Evolutionary conservation across 2,329 filamentous ascomycete species (phyloP).

Genomic region (Aspergillus sergii): DNA sequence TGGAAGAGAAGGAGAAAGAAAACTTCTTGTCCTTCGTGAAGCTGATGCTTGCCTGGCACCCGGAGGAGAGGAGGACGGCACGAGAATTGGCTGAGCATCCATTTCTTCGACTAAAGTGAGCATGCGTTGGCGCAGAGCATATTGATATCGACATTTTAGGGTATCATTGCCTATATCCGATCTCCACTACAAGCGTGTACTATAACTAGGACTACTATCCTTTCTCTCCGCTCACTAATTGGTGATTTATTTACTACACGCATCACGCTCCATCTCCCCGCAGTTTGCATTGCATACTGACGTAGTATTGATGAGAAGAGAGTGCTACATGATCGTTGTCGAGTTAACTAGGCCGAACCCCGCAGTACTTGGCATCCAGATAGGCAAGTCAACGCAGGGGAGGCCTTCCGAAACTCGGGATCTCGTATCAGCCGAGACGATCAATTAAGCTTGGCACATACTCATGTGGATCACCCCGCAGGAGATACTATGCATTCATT

Average conservation of each 20-base stretch:
- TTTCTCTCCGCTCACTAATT: not conserved
- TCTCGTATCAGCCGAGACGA: not conserved
- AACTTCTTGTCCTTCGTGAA: constrained; percentile 36
- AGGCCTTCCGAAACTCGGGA: not conserved
- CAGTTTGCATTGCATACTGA: too few species aligned
- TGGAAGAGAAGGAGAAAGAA: constrained; percentile 34
- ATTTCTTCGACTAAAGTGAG: constrained; percentile 28
- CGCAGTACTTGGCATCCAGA: not conserved
- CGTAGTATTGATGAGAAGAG: too few species aligned
- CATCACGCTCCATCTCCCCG: not conserved
- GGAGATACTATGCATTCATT: too few species aligned
- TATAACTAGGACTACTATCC: not conserved
- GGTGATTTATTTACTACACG: not conserved
- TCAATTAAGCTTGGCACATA: not conserved
- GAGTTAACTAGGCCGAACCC: not conserved
- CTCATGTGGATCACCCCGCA: too few species aligned
- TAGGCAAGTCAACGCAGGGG: not conserved
- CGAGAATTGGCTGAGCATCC: constrained; percentile 38
- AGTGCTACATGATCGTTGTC: too few species aligned
- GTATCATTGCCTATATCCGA: too few species aligned
- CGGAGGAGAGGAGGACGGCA: constrained; percentile 39
- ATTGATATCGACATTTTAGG: too few species aligned
- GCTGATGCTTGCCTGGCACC: constrained; percentile 40
- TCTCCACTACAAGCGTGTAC: too few species aligned
- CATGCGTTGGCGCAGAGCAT: too few species aligned